Evolutionary conservation across 306 rosid genomes (phyloP), one percentile per base, ranked within the genome.

Genomic region (Elaeagnus macrophylla): DNA sequence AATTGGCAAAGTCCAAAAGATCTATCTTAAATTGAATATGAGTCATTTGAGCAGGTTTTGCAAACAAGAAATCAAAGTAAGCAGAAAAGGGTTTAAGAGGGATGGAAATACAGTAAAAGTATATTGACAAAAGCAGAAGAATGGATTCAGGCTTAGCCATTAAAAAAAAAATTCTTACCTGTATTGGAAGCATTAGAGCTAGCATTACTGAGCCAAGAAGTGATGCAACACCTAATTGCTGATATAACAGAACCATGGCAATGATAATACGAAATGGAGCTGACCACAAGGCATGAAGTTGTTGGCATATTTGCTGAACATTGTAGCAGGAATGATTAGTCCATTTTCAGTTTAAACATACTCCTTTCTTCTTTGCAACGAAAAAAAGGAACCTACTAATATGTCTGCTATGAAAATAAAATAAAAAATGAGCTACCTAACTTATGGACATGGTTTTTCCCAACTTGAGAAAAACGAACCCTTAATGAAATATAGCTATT

Each of bases 191-290:
- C 53, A 72, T 72, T 64, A 82, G 82, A 75, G 76, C 72, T 41
- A 89, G 79, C 71, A 82, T 46, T 25, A 86, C 45, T 12, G 85
- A 60, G 65, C 97, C 97, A 53, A 78, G 7, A 64, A 90, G 82
- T 16, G 97, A 79, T 64, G 97, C 90, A 67, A 86, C 84, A 42
- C 97, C 97, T 48, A 90, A 75, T 68, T 90, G 97, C 75, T 86
- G 95, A 80, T 83, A 90, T 10, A 90, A 72, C 52, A 90, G 97
- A 76, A 76, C 73, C 90, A 83, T 69, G 37, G 95, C 71, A 48
- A 81, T 48, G 40, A 40, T 64, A 56, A 86, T 90, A 67, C 94
- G 90, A 54, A 90, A 83, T 32, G 97, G 97, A 19, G 95, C 72
- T 14, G 97, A 90, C 97, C 97, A 90, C 32, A 83, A 47, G 37